phyloP scores from a whole-genome alignment of 108 stramenopile genomes.

The Schizochytrium sp. region DNA sequence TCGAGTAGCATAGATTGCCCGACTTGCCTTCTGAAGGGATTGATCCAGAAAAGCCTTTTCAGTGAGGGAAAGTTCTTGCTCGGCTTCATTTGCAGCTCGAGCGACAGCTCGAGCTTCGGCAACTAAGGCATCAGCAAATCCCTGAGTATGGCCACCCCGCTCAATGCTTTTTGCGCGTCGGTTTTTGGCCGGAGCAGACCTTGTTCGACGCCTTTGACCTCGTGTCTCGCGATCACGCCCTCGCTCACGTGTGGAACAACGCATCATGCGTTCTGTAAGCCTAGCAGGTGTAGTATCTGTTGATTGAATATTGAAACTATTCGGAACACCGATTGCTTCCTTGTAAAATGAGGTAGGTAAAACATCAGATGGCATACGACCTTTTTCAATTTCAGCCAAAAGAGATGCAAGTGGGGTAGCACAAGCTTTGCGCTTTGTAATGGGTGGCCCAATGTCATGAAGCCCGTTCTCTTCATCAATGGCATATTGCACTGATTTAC shows the following conservation, averaged over 20 bases:
- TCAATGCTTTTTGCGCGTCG: not conserved
- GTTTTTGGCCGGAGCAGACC: not conserved
- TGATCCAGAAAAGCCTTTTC: not conserved
- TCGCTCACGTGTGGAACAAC: not conserved
- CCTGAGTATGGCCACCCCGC: not conserved
- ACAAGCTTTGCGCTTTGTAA: not conserved
- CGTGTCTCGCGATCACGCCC: not conserved
- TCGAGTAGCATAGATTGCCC: not conserved
- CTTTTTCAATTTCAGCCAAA: slow-evolving; percentile 48
- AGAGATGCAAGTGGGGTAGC: slow-evolving; percentile 7
- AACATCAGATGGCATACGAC: slow-evolving; percentile 23
- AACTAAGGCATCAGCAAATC: slow-evolving; percentile 2
- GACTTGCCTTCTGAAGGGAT: not conserved
- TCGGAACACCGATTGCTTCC: not conserved
- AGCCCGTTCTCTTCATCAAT: slow-evolving; percentile 30
- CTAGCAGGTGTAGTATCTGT: not conserved
- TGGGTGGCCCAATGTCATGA: not conserved
- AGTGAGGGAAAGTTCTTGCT: not conserved
- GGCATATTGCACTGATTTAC: slow-evolving; percentile 31
- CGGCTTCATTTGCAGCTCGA: not conserved
- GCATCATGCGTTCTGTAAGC: not conserved
- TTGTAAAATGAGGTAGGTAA: slow-evolving; percentile 8
- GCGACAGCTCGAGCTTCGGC: slow-evolving; percentile 23
- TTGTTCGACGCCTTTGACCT: not conserved
- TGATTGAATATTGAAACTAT: slow-evolving; percentile 28